Evolutionary conservation across 2,329 filamentous ascomycete species (phyloP), one percentile per base, ranked within the genome.

Genomic region (Cyphellophora attinorum): DNA sequence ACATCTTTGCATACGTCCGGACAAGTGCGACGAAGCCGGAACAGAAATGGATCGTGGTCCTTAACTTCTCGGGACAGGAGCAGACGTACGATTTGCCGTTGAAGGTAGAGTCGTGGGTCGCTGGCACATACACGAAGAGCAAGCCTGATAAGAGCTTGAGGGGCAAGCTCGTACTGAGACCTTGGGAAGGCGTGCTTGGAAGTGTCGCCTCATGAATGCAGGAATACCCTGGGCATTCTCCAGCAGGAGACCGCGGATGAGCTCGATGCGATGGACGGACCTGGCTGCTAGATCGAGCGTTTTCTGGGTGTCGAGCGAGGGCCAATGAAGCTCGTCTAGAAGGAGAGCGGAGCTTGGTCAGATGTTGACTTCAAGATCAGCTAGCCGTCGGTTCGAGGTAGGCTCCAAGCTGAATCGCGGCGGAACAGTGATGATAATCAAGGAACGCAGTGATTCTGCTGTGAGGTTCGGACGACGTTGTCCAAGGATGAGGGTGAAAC

Each of bases 21-120:
- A 47, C 37, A 6, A 31, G 39, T 30, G n/a, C 8, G 8, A 39
- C 21, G 14, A 29, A 34, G 14, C 25, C 19, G 3, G 39, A 30
- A 6, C 42, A 49, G 19, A 37, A 36, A 25, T 48, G 42, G 40
- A 16, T 50, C 12, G 45, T 50, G 3, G 42, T 50, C 12, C 31
- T 50, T 34, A 50, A 50, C 31, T 50, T 48, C 36, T 45, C 46
- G 0, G 49, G 45, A 15, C 40, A 47, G 18, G 37, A 49, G 14
- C 40, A 43, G 17, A 41, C 42, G 11, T 51, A 45, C 44, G 19
- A 18, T 11, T 23, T 50, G 16, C 47, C 49, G 1, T 39, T 38
- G 11, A 25, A 29, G 10, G 34, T 48, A 11, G 44, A 46, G 5
- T 37, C 39, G 25, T 50, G 46, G 44, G 40, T 37, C 13, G 36